phyloP scores from a whole-genome alignment of 2,329 filamentous ascomycete species.

The Neophaeococcomyces mojaviensis region DNA sequence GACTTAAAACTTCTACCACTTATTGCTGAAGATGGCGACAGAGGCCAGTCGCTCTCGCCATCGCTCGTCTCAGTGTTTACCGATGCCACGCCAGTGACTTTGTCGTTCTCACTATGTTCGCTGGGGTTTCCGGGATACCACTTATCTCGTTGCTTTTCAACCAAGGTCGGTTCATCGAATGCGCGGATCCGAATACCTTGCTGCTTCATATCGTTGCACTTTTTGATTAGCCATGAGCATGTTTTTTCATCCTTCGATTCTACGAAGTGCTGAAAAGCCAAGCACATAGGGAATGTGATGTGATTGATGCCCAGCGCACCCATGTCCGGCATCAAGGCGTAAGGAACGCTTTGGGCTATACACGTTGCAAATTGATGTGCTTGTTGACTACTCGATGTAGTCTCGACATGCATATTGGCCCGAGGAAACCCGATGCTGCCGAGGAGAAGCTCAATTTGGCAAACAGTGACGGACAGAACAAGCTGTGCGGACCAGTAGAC shows the following conservation, averaged over 20 bases:
- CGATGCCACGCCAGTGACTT: not conserved
- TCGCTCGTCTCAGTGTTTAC: not conserved
- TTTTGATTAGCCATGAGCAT: slow-evolving; percentile 13
- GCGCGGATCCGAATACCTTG: slow-evolving; percentile 11
- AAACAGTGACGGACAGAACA: slow-evolving; percentile 12
- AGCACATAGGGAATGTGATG: slow-evolving; percentile 17
- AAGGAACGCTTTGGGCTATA: slow-evolving; percentile 16
- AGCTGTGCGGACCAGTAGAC: slow-evolving; percentile 17
- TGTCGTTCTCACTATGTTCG: not conserved
- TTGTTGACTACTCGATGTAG: slow-evolving; percentile 6
- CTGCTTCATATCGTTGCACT: slow-evolving; percentile 11
- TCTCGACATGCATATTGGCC: slow-evolving; percentile 3
- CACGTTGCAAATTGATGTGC: slow-evolving; percentile 12
- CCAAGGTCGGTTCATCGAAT: not conserved
- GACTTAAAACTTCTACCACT: not conserved
- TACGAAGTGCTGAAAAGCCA: slow-evolving; percentile 15
- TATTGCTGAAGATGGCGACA: not conserved
- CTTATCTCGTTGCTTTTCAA: not conserved
- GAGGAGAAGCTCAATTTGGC: slow-evolving; percentile 13
- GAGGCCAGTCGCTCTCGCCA: not conserved
- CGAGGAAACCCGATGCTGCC: slow-evolving; percentile 7
- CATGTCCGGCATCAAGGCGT: slow-evolving; percentile 20
- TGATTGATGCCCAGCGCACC: slow-evolving; percentile 18
- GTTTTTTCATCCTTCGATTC: slow-evolving; percentile 9
- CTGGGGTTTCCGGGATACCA: not conserved